phyloP scores from a whole-genome alignment of 176 grass and related monocot species.

The Raddia distichophylla region DNA sequence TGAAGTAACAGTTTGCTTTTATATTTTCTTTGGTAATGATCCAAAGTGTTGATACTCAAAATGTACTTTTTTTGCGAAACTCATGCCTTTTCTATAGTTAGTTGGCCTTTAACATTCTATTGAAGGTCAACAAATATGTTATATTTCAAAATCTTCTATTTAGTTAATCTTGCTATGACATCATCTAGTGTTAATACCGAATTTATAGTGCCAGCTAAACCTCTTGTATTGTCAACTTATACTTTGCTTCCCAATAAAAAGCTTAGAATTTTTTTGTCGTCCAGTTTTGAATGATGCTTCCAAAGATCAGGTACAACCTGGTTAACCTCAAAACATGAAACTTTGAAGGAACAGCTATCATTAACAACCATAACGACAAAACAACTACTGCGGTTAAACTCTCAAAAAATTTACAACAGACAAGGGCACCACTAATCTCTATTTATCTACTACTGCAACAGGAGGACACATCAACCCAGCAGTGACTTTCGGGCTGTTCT shows the following conservation, averaged over 20 bases:
- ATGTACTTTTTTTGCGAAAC: no score
- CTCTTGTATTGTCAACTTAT: background rate
- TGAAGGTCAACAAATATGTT: background rate
- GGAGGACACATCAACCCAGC: slow-evolving; percentile 96
- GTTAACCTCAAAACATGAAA: background rate
- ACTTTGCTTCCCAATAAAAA: background rate
- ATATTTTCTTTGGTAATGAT: background rate
- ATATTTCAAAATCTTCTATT: background rate
- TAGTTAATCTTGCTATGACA: background rate
- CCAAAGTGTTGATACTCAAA: background rate
- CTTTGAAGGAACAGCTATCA: background rate
- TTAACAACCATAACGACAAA: background rate
- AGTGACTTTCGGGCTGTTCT: slow-evolving; percentile 84
- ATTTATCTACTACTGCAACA: slow-evolving; percentile 33
- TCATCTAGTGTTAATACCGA: background rate
- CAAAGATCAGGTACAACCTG: background rate
- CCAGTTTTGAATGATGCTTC: slow-evolving; percentile 1
- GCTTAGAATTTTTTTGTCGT: background rate
- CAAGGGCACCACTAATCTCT: slow-evolving; percentile 28
- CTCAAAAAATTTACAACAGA: background rate
- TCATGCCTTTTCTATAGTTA: background rate
- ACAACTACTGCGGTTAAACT: background rate
- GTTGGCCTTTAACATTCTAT: background rate
- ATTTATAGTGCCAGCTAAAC: background rate
- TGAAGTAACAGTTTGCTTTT: background rate